Evolutionary conservation across 306 rosid species (phyloP).

Genomic region (Trifolium dubium): DNA sequence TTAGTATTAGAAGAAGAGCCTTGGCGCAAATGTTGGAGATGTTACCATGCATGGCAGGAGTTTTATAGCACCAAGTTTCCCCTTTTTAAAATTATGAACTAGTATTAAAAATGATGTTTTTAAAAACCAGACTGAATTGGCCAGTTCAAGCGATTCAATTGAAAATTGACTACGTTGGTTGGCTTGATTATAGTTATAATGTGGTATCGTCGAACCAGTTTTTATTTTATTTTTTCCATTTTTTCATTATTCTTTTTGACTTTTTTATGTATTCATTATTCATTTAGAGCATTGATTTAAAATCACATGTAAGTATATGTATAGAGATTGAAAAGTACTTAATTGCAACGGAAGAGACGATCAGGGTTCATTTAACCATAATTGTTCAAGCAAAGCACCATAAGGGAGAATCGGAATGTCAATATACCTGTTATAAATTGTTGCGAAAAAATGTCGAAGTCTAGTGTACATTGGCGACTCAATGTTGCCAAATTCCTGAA

Average conservation of each 20-base stretch:
- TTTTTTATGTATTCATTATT: no score
- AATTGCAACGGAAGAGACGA: slow-evolving; percentile 1
- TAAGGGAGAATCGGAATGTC: background rate
- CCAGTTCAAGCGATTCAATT: no score
- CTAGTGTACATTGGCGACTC: slow-evolving; percentile 89
- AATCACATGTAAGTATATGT: background rate
- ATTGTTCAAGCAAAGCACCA: background rate
- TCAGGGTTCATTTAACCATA: background rate
- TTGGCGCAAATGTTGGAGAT: background rate
- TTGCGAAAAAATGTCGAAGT: slow-evolving; percentile 69
- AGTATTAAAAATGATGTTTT: no score
- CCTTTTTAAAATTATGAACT: background rate
- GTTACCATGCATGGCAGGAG: background rate
- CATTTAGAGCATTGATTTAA: no score
- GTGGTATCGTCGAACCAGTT: no score
- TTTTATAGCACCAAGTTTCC: background rate
- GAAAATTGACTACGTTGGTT: no score
- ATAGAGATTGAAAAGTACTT: slow-evolving; percentile 5
- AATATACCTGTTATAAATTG: slow-evolving; percentile 75
- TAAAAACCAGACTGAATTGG: no score
- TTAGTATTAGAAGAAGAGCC: background rate
- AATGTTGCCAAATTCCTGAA: slow-evolving; percentile 89
- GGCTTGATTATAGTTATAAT: no score
- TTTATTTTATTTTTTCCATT: no score
- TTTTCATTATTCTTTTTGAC: no score